Base-by-base conservation (phyloP, 2,329 filamentous ascomycete species). In the Colletotrichum destructivum region DNA sequence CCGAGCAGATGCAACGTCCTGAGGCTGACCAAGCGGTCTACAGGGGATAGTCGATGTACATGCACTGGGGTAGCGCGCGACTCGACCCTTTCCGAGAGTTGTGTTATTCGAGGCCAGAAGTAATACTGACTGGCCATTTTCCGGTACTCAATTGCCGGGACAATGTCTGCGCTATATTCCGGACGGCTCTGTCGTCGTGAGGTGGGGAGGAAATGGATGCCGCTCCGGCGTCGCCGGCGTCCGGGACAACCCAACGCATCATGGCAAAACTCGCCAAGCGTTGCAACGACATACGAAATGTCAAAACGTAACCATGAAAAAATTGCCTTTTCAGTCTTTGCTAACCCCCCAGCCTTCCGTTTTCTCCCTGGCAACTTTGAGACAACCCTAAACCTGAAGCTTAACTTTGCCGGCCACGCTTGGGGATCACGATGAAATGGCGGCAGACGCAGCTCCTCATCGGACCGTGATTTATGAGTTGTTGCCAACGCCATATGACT, bases 221-320 rank as follows among this genome's bases (percentile, higher is more conserved):
- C 69, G 69, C 69, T 59, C 65, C 69, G 65, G 69, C 65, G 54
- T 72, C 66, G 52, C 65, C 60, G 65, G 54, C 66, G 56, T 56
- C n/a, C 65, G 60, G 54, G 40, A 54, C 47, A n/a, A 23, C 21
- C 26, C 51, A 40, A 18, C 15, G 26, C n/a, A 26, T 15, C 21
- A 31, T 60, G 31, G 21, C 23, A 16, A 38, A 2, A 21, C n/a
- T 62, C 44, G 46, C 26, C 13, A 21, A 35, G n/a, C 18, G 15
- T 51, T 21, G 11, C 38, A 2, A 40, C 8, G 31, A 38, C 9
- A 38, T 18, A 16, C 60, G 16, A 31, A 35, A 40, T 51, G 35
- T 42, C 38, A 2, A 16, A 52, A 31, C 38, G 12, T 13, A 42
- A 18, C n/a, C 38, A 21, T 9, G n/a, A n/a, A n/a, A 21, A 44